Evolutionary conservation across 2,329 filamentous ascomycete species (phyloP), one percentile per base, ranked within the genome.

Genomic region (Lecanicillium sp.): DNA sequence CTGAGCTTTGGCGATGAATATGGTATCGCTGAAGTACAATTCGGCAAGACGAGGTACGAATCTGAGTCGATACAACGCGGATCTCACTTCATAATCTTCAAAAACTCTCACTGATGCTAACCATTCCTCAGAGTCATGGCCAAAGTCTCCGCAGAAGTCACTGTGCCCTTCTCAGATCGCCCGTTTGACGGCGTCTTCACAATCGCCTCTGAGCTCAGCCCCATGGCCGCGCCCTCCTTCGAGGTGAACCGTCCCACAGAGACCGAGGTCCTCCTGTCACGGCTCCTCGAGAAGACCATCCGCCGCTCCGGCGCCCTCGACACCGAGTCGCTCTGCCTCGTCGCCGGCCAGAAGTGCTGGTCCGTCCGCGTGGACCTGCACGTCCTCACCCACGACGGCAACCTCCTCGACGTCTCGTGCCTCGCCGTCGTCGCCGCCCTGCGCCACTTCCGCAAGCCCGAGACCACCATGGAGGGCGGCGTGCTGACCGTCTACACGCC

Each of bases 181-280:
- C 91, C 90, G 51, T 95, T 95, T 63, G 93, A 97, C 65, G 93
- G 93, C 64, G 79, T 95, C 66, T 97, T 97, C 73, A 90, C 84
- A 57, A 96, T 97, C 62, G 79, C 84, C 46, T 87, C 90, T 48
- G 93, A 97, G 65, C 81, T 98, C 59, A 89, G 86, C 53, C 89
- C 91, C 41, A 94, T 97, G 84, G 86, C 87, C 23, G 90, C 89
- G 39, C 90, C 93, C 12, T 84, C 87, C 27, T 95, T 95, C 68
- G 90, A 96, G 67, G 80, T 86, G 56, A 88, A 87, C 65, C 80
- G 89, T 46, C 86, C 86, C 40, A 90, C 85, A 53, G 87, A 94
- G 58, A 79, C 85, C 48, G 93, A 97, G 69, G 77, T 90, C 3
- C 78, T 95, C 35, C 81, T 97, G 23, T 90, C 90, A 9, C 84